phyloP scores from a whole-genome alignment of 768 basidiomycete species.

The Mycena indigotica region DNA sequence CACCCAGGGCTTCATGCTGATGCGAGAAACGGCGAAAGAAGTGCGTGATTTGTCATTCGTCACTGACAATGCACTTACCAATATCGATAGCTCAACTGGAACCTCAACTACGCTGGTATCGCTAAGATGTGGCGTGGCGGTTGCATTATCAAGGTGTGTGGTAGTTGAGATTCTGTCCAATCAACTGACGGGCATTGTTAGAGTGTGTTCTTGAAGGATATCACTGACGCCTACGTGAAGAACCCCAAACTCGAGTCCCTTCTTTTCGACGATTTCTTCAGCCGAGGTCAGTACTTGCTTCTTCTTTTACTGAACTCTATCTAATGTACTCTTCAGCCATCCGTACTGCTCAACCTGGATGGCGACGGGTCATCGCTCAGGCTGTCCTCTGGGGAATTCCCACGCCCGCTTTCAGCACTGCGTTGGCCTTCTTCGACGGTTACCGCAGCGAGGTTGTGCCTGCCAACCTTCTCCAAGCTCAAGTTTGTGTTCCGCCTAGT shows the following conservation, averaged over 20 bases:
- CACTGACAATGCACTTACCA: background rate
- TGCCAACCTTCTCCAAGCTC: conserved; percentile 92
- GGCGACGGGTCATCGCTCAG: conserved; percentile 96
- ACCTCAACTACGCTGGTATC: conserved; percentile 96
- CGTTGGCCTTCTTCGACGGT: conserved; percentile 97
- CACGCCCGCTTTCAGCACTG: conserved; percentile 96
- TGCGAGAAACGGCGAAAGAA: conserved; percentile 97
- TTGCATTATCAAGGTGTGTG: conserved; percentile 90
- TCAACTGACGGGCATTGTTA: conserved; percentile 24
- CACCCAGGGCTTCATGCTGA: conserved; percentile 99
- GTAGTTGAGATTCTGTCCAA: background rate
- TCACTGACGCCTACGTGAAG: conserved; percentile 88
- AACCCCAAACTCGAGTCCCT: conserved; percentile 84
- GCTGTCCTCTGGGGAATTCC: conserved; percentile 97
- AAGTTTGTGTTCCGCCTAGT: conserved; percentile 47
- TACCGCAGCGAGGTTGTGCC: conserved; percentile 95
- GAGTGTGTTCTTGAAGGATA: conserved; percentile 94
- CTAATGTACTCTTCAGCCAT: conserved; percentile 54
- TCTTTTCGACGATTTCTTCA: conserved; percentile 97
- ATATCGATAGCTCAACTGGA: conserved; percentile 68
- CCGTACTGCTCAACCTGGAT: conserved; percentile 94
- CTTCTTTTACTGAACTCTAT: background rate
- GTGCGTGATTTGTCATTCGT: conserved; percentile 33
- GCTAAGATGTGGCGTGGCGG: conserved; percentile 99
- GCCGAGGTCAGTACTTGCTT: conserved; percentile 58